Evolutionary conservation across 768 basidiomycete species (phyloP).

Genomic region (Phanerochaete carnosa): DNA sequence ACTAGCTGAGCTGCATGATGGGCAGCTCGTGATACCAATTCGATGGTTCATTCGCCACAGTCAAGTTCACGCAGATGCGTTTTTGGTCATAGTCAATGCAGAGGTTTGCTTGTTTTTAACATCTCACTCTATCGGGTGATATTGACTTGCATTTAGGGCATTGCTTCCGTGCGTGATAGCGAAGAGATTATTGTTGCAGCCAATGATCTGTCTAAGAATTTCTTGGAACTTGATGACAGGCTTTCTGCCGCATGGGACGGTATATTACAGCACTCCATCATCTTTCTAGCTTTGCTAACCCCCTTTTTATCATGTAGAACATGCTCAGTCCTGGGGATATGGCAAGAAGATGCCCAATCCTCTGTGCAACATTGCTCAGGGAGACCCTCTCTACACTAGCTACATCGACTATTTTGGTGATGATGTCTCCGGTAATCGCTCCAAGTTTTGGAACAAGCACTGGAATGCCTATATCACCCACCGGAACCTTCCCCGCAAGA

Average conservation of each 20-base stretch:
- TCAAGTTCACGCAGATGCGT: slow-evolving; percentile 2
- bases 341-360: slow-evolving; percentile 3
- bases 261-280: slow-evolving; percentile 1
- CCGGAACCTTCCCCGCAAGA: slow-evolving; percentile 8
- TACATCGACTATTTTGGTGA: background rate
- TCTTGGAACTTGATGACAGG: no score
- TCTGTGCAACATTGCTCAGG: slow-evolving; percentile 6
- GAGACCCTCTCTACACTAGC: background rate
- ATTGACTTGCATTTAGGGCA: background rate
- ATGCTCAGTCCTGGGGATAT: background rate
- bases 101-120: background rate
- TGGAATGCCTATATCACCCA: slow-evolving; percentile 4
- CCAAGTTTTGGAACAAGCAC: background rate
- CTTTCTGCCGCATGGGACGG: background rate
- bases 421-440: background rate
- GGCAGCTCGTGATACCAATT: slow-evolving; percentile 16
- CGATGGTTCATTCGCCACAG: slow-evolving; percentile 10
- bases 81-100: background rate
- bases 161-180: background rate
- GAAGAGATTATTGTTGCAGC: no score
- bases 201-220: no score
- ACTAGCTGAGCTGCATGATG: slow-evolving; percentile 7
- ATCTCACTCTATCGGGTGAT: background rate
- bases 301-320: background rate
- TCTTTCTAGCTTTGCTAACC: background rate